phyloP scores from a whole-genome alignment of 192 early-diverging fungal species.

The Backusella macrospora region DNA sequence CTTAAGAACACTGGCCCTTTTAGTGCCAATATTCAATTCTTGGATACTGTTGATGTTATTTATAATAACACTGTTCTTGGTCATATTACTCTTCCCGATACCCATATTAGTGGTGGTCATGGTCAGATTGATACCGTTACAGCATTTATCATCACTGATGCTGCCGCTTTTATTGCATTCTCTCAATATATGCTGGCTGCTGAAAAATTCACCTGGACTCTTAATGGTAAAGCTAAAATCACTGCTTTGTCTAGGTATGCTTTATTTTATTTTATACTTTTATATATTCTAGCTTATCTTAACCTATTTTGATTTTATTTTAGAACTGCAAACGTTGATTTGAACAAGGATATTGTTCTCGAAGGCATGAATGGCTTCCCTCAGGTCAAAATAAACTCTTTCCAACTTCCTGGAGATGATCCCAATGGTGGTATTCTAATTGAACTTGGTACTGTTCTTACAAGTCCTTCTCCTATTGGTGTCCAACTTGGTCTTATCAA shows the following conservation, averaged over 20 bases:
- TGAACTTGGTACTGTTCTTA: slow-evolving; percentile 53
- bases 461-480: slow-evolving; percentile 56
- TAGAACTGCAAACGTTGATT: slow-evolving; percentile 33
- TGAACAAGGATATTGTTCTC: slow-evolving; percentile 29
- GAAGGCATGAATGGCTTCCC: slow-evolving; percentile 61
- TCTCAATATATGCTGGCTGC: slow-evolving; percentile 49
- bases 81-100: slow-evolving; percentile 38
- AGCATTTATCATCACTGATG: slow-evolving; percentile 45
- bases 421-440: slow-evolving; percentile 57
- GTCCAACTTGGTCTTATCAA: slow-evolving; percentile 56
- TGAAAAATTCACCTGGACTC: slow-evolving; percentile 37
- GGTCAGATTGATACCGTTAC: slow-evolving; percentile 38
- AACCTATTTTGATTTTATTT: not conserved
- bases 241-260: slow-evolving; percentile 34
- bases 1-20: slow-evolving; percentile 55
- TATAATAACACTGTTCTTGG: slow-evolving; percentile 49
- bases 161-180: slow-evolving; percentile 47
- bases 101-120: slow-evolving; percentile 49
- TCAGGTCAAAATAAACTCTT: slow-evolving; percentile 50
- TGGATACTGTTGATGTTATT: slow-evolving; percentile 43
- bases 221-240: slow-evolving; percentile 32
- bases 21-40: slow-evolving; percentile 50
- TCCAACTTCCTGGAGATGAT: slow-evolving; percentile 56
- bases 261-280: not conserved
- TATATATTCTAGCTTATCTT: not conserved